These are phyloP conservation scores for Lentinula sp. DNA, from an alignment of 768 basidiomycete genomes.

Conservation along the genomic window DNA sequence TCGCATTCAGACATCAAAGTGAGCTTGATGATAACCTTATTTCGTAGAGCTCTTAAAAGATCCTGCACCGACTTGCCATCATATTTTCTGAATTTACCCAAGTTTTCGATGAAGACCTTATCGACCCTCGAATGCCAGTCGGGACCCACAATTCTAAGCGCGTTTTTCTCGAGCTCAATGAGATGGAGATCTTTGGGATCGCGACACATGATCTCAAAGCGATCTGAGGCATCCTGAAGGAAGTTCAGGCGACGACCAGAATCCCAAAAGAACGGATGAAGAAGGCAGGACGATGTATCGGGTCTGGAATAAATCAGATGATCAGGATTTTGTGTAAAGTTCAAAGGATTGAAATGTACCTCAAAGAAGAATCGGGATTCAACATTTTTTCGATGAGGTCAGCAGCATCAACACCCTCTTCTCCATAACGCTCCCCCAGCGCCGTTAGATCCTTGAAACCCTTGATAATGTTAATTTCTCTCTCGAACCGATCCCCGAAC, in stretches of 20 bases:
- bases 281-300: constrained; percentile 77
- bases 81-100: constrained; percentile 97
- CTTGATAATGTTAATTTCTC: constrained; percentile 91
- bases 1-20: background rate
- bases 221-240: constrained; percentile 95
- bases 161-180: constrained; percentile 65
- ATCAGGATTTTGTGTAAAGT: background rate
- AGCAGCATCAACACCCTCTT: constrained; percentile 89
- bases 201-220: constrained; percentile 96
- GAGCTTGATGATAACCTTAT: constrained; percentile 48
- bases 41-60: constrained; percentile 84
- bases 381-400: constrained; percentile 80
- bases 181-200: constrained; percentile 82
- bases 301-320: constrained; percentile 45
- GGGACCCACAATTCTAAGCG: constrained; percentile 68
- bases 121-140: constrained; percentile 90
- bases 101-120: constrained; percentile 85
- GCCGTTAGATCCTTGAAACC: constrained; percentile 60
- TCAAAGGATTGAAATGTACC: constrained; percentile 44
- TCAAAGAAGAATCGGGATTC: constrained; percentile 60
- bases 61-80: constrained; percentile 90
- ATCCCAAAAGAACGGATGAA: constrained; percentile 98
- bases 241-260: constrained; percentile 79
- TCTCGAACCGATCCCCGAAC: constrained; percentile 87
- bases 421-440: constrained; percentile 62